Percentiles rank a stretch among this genome's conserved stretches.
These are phyloP conservation scores for Coemansia sp. DNA, from an alignment of 192 early-diverging fungal genomes.

Conservation along the genomic window DNA sequence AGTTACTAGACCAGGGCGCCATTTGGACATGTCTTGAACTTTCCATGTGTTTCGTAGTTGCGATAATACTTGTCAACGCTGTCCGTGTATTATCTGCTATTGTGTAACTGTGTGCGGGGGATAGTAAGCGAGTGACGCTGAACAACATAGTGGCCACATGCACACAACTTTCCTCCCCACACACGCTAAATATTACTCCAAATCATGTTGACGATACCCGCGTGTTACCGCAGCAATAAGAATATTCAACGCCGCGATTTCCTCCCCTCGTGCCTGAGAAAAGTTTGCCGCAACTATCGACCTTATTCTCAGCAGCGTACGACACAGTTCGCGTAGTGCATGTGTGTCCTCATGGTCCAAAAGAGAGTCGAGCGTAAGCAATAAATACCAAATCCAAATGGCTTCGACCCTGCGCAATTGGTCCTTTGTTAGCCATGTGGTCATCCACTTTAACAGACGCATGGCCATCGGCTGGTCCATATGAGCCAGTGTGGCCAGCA, in stretches of 20 bases:
- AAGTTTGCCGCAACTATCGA: slow-evolving; percentile 7
- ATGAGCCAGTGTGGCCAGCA: slow-evolving; percentile 25
- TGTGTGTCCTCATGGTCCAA: slow-evolving; percentile 46
- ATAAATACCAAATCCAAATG: slow-evolving; percentile 46
- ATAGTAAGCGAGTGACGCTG: background rate
- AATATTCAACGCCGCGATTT: slow-evolving; percentile 44
- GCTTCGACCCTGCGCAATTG: slow-evolving; percentile 24
- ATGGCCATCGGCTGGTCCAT: slow-evolving; percentile 39
- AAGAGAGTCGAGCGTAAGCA: slow-evolving; percentile 35
- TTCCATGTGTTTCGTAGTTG: background rate
- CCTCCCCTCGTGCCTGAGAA: slow-evolving; percentile 12
- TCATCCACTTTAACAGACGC: slow-evolving; percentile 42
- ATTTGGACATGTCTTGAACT: background rate
- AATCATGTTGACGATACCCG: slow-evolving; percentile 38
- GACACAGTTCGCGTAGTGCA: slow-evolving; percentile 40
- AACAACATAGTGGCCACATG: background rate
- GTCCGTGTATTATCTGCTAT: background rate
- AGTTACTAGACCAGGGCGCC: background rate
- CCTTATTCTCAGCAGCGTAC: slow-evolving; percentile 22
- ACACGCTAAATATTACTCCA: slow-evolving; percentile 12
- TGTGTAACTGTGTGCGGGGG: background rate
- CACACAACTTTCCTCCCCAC: background rate
- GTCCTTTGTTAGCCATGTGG: slow-evolving; percentile 27
- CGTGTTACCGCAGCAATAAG: slow-evolving; percentile 36
- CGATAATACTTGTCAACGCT: background rate